These are phyloP conservation scores for Cercospora beticola DNA, from an alignment of 2,329 filamentous ascomycete species.

Conservation along the genomic window DNA sequence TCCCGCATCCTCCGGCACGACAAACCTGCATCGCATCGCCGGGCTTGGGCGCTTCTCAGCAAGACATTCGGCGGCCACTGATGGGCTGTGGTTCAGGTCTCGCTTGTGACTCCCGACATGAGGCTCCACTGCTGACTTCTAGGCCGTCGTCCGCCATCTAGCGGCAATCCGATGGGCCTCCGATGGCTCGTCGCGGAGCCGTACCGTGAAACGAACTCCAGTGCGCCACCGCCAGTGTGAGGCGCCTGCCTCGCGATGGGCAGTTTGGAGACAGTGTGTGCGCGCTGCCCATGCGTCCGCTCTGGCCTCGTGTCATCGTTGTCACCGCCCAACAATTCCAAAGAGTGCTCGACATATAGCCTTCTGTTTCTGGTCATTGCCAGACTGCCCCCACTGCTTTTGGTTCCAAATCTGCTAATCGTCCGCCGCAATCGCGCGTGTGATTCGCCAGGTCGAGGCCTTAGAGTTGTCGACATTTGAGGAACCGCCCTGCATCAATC, in stretches of 20 bases:
- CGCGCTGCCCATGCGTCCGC: not conserved
- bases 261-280: not conserved
- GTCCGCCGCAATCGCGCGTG: not conserved
- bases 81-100: not conserved
- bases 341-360: not conserved
- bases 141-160: constrained; percentile 2
- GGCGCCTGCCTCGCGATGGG: not conserved
- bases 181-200: constrained; percentile 2
- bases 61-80: not conserved
- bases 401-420: constrained; percentile 4
- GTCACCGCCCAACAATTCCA: not conserved
- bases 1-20: not conserved
- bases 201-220: not conserved
- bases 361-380: not conserved
- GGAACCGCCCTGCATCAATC: constrained; percentile 3
- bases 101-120: constrained; percentile 4
- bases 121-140: not conserved
- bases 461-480: not conserved
- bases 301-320: not conserved
- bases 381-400: not conserved
- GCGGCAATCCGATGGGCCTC: not conserved
- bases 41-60: not conserved
- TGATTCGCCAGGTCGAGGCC: constrained; percentile 5
- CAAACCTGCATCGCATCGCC: not conserved
- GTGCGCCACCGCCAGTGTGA: not conserved